A percentile compares a stretch with the other conserved stretches of the same genome.
Evolutionary conservation across 805 yeast species (phyloP).

Genomic region (Torulaspora indica): DNA sequence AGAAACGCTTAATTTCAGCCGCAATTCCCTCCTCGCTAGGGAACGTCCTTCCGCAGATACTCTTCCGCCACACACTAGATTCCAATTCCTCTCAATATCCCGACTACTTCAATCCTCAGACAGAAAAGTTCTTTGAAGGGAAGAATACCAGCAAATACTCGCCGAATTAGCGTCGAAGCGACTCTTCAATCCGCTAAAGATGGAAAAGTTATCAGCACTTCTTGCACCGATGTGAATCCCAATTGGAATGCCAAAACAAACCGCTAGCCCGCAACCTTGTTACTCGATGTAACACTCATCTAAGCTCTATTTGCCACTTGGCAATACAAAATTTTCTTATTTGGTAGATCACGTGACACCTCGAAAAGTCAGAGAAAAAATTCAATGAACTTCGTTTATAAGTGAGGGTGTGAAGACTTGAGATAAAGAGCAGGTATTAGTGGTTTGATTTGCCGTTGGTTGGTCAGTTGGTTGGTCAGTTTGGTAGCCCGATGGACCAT

Average conservation of each 20-base stretch:
- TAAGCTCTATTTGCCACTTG: not conserved
- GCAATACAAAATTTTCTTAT: not conserved
- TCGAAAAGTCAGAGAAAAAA: not conserved
- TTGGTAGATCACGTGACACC: not conserved
- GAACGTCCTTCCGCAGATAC: not conserved
- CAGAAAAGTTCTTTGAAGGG: not conserved
- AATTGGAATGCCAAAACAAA: not conserved
- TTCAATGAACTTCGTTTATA: not conserved
- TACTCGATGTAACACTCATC: not conserved
- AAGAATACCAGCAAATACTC: not conserved
- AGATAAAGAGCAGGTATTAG: not conserved
- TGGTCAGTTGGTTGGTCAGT: not conserved
- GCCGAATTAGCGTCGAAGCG: not conserved
- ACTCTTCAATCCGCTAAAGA: not conserved
- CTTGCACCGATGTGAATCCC: not conserved
- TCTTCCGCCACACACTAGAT: not conserved
- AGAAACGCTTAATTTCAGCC: not conserved
- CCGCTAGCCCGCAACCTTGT: not conserved
- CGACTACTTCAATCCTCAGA: not conserved
- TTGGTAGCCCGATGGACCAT: conserved; percentile 8
- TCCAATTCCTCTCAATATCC: not conserved
- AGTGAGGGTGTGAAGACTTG: not conserved
- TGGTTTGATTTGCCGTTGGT: too few species aligned
- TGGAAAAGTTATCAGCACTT: not conserved
- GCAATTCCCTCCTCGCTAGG: not conserved